Evolutionary conservation across 495 filamentous ascomycete genomes (phyloP), one percentile per base, ranked within the genome.

Genomic region (Aspergillus bertholletiae): DNA sequence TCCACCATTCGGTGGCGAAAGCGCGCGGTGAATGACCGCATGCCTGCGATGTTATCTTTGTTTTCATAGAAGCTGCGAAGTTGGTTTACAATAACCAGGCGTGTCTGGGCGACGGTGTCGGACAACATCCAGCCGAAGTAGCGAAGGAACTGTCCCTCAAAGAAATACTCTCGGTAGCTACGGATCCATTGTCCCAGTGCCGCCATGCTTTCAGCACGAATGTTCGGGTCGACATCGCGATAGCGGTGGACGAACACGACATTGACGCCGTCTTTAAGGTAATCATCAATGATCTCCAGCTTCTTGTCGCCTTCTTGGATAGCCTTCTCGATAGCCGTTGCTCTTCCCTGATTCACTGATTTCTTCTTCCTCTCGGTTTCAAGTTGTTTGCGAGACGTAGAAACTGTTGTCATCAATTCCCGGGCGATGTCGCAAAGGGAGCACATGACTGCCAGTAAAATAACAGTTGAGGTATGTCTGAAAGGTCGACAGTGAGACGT

Each of bases 121-220:
- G 92, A 92, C 22, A 98, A 78, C 54, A 94, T 84, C 93, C 94
- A 98, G 35, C 94, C 94, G 11, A 97, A 77, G 61, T 98, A 97
- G 28, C 94, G 88, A 39, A 97, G 75, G 65, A 96, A 95, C 55
- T 83, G 77, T 3, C 88, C 87, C 53, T 96, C 86, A 67, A 96
- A 89, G 73, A 96, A 97, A 46, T 88, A 77, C 37, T 92, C 88
- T 7, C 91, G 88, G 34, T 94, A 84, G 15, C 79, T 83, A 57
- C 81, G 79, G 61, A 97, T 91, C 94, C 94, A 98, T 27, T 82
- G 78, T 34, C 91, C 90, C 21, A 98, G 77, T 7, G 90, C 89
- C 48, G 85, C 80, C 41, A 96, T 82, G 62, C 91, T 96, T 55
- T 96, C 90, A 2, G 84, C 80, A 32, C 94, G 83, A 49, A 98